phyloP scores from a whole-genome alignment of 139 green algal genomes.

The Eudorina sp. region DNA sequence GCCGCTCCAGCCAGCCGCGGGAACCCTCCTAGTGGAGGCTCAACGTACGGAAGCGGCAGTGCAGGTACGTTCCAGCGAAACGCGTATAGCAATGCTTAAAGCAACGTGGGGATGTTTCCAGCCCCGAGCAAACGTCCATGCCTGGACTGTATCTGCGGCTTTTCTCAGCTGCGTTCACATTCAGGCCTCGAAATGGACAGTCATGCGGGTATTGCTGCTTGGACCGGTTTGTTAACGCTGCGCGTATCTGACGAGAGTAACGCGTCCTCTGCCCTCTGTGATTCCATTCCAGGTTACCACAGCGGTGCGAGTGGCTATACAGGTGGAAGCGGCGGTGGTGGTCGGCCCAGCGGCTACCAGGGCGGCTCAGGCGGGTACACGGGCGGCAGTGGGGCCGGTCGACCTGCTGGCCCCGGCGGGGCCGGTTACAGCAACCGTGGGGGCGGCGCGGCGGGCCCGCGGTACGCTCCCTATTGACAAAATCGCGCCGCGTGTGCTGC shows the following conservation, averaged over 20 bases:
- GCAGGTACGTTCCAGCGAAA: no score
- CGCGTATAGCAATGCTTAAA: no score
- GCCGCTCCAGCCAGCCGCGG: neutral
- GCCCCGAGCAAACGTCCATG: no score
- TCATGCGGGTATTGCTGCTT: no score
- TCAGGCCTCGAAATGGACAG: no score
- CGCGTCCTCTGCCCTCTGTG: no score
- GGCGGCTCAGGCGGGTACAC: conserved; percentile 31
- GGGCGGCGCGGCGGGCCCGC: neutral
- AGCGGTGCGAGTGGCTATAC: neutral
- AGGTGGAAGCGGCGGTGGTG: neutral
- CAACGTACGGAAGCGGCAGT: neutral
- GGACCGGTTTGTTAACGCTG: no score
- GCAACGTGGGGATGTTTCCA: no score
- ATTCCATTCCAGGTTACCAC: conserved; percentile 13
- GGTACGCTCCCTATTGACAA: conserved; percentile 34
- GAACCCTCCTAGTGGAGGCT: neutral
- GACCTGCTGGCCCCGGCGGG: neutral
- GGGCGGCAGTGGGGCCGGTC: conserved; percentile 16
- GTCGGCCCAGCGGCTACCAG: conserved; percentile 3
- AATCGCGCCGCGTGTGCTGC: no score
- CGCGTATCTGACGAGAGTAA: no score
- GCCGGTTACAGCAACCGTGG: neutral
- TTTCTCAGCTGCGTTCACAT: no score
- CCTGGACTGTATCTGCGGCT: no score